phyloP scores from a whole-genome alignment of 2,329 filamentous ascomycete genomes.

The Davidsoniella australis region DNA sequence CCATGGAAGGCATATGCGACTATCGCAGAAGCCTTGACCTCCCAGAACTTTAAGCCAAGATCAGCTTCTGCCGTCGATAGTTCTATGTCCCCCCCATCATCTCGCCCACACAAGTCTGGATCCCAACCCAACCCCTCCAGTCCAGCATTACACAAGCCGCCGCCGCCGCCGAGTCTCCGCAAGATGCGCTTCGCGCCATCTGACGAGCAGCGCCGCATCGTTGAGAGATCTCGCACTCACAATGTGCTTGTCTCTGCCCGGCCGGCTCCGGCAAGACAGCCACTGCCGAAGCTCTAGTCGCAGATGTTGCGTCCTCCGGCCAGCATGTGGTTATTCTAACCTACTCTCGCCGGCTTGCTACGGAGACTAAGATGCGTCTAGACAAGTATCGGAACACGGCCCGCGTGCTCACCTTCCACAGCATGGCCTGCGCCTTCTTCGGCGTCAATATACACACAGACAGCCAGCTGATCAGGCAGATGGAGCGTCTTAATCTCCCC shows the following conservation, averaged over 20 bases:
- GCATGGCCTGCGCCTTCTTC: constrained; percentile 16
- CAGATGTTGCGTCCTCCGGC: constrained; percentile 13
- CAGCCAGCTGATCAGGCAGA: constrained; percentile 10
- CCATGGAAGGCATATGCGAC: too few species aligned
- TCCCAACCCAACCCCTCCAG: too few species aligned
- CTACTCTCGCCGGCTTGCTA: constrained; percentile 17
- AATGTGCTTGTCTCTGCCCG: constrained; percentile 20
- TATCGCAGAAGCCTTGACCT: too few species aligned
- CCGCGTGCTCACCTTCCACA: constrained; percentile 18
- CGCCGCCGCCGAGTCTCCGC: too few species aligned
- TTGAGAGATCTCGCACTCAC: constrained; percentile 14
- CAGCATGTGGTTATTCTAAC: constrained; percentile 16
- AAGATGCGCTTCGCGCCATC: constrained; percentile 13
- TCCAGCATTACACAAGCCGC: too few species aligned
- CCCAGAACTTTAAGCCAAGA: too few species aligned
- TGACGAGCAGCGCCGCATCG: constrained; percentile 16
- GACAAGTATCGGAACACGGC: constrained; percentile 12
- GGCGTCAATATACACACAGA: constrained; percentile 14
- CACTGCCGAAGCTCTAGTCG: constrained; percentile 18
- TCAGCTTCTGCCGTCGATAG: too few species aligned
- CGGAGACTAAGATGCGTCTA: constrained; percentile 17
- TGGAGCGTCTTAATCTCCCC: constrained; percentile 3
- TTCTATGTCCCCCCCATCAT: too few species aligned
- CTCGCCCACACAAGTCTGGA: too few species aligned
- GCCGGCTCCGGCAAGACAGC: constrained; percentile 20